Evolutionary conservation across 306 rosid genomes (phyloP), one percentile per base, ranked within the genome.

Genomic region (Pterocarpus macrocarpus): DNA sequence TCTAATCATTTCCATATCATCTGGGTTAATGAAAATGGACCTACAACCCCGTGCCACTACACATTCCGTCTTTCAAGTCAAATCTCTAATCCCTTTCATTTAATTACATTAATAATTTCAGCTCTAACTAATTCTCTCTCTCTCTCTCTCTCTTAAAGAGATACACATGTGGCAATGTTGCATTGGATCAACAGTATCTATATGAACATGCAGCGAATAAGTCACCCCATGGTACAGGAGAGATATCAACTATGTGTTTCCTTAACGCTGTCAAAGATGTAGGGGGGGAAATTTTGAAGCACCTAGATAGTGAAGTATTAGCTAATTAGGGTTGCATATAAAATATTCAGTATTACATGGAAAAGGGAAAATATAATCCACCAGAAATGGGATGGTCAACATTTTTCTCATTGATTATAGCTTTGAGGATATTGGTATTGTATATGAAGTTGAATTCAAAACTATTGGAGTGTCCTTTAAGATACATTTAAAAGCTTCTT

Each of bases 1-100:
- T 11, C 85, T 88, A 90, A 90, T 89, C 91, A 88, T 90, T 87
- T 91, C 38, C 69, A 10, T 82, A 85, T 64, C 61, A 77, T 55
- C 2, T 2, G 15, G 82, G n/a, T 77, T 77, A 53, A 66, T 77
- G 47, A 72, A 61, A 64, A 63, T 83, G 79, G 86, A 63, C 82
- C 86, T 76, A 74, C 84, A 13, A 64, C 52, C 16, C 66, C 34
- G 62, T 58, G 16, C 32, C 6, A 35, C 70, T 65, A 65, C 52
- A 38, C 76, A 68, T 79, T 58, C 4, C 45, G 62, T 79, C 71
- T 79, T 16, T 69, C 77, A 58, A 70, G 83, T 79, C 83, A 79
- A 79, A 70, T 69, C 71, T 70, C 78, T 79, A 70, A 69, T 33
- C 62, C 35, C 28, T 79, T 2, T 43, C 76, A 32, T 43, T 58